Base-by-base conservation (phyloP, 192 early-diverging fungal species). In the Podila epigama region DNA sequence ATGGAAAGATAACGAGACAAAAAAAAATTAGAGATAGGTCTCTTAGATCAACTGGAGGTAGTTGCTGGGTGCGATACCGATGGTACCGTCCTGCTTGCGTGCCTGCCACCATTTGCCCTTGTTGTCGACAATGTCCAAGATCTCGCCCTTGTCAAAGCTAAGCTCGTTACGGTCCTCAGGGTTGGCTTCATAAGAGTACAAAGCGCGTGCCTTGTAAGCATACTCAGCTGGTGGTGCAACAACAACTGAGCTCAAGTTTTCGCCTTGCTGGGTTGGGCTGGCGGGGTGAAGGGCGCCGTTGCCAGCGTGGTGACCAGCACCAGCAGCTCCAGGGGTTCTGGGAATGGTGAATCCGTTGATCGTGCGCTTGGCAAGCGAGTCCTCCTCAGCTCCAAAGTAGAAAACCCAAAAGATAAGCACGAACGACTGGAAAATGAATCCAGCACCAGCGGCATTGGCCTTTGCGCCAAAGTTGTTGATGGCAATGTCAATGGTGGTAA, bases 101-200 rank as follows among this genome's bases (percentile, higher is more conserved):
- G 94, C 95, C 78, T 96, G 92, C 96, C 97, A 98, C 97, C 97
- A 98, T 81, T 98, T 97, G 66, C 97, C 97, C 80, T 91, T 90
- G 63, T 88, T 94, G 73, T 96, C 94, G 18, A 92, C 80, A 52
- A 98, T 89, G 52, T 94, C 91, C 72, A 98, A 63, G 31, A 89
- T 58, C 60, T 97, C 95, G 61, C 92, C 94, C 79, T 98, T 98
- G 13, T 55, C 58, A 81, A 97, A 95, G 2, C 90, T 90, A 6
- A 98, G 70, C 79, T 98, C 97, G 69, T 94, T 94, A 12, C 92
- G 93, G 84, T 98, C 97, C 27, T 92, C 91, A 0, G 90, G 88
- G 82, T 93, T 97, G 25, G 97, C 94, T 18, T 91, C 87, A 79
- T 98, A 94, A 58, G 86, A 66, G 65, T 94, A 91, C 60, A 92